These are phyloP conservation scores for Chaetomiaceae sp. DNA, from an alignment of 2,329 filamentous ascomycete genomes.

Conservation along the genomic window DNA sequence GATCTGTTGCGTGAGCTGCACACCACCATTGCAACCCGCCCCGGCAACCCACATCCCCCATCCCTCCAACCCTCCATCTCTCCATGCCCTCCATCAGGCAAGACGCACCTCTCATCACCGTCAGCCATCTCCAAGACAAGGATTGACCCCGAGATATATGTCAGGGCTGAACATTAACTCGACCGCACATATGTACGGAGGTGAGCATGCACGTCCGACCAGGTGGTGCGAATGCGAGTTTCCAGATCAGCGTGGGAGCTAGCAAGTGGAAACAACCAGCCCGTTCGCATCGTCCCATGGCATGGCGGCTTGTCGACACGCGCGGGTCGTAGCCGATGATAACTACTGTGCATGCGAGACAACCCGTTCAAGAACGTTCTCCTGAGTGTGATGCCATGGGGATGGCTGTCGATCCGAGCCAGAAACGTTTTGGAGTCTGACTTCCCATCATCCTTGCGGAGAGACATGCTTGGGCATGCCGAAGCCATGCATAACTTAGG, in stretches of 20 bases:
- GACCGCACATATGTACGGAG: no score
- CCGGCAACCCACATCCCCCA: not conserved
- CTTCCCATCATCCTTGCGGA: no score
- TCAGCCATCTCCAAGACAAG: not conserved
- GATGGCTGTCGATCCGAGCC: no score
- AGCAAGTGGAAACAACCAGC: no score
- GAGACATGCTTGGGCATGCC: not conserved
- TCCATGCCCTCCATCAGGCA: not conserved
- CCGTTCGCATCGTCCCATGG: no score
- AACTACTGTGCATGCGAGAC: not conserved
- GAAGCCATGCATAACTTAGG: constrained; percentile 2
- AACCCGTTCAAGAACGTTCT: not conserved
- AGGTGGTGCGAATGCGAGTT: not conserved
- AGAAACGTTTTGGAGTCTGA: no score
- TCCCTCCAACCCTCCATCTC: not conserved
- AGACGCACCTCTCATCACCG: not conserved
- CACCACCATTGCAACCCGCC: constrained; percentile 8
- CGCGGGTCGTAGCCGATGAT: no score
- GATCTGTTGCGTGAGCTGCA: constrained; percentile 10
- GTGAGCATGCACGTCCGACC: not conserved
- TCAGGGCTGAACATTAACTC: not conserved
- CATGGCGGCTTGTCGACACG: no score
- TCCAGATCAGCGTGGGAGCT: not conserved
- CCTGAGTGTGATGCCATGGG: no score
- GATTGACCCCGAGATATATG: not conserved